Conservation (phyloP, 257 asterid species). For the Cruciata laevipes region DNA sequence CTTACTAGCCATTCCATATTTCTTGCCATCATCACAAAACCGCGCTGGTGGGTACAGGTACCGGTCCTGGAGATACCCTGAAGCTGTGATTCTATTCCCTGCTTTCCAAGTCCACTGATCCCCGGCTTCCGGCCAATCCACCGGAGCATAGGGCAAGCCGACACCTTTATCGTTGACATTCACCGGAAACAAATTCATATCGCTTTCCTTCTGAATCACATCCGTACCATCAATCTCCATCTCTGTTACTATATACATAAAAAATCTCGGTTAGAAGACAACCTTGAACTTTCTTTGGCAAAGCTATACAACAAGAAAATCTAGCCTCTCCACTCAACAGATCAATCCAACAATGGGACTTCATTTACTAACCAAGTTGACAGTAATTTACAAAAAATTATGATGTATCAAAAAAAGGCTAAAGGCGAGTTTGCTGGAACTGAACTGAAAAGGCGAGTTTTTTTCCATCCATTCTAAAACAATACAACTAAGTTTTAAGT, state of each 20-base stretch:
- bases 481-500: too few relatives aligned
- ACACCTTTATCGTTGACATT: slow-evolving; percentile 43
- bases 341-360: neutral
- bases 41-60: slow-evolving; percentile 53
- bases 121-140: slow-evolving; percentile 77
- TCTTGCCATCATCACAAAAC: slow-evolving; percentile 25
- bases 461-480: too few relatives aligned
- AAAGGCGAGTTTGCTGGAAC: too few relatives aligned
- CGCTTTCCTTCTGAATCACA: slow-evolving; percentile 32
- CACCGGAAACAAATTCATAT: slow-evolving; percentile 51
- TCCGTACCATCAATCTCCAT: slow-evolving; percentile 53
- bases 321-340: neutral
- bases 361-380: neutral
- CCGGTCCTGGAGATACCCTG: slow-evolving; percentile 64
- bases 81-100: slow-evolving; percentile 45
- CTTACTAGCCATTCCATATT: slow-evolving; percentile 46
- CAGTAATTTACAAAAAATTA: too few relatives aligned
- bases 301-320: neutral
- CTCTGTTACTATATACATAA: slow-evolving; percentile 2
- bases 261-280: neutral
- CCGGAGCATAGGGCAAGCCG: slow-evolving; percentile 94
- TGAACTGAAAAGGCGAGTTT: too few relatives aligned
- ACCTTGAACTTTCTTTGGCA: neutral
- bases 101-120: slow-evolving; percentile 90
- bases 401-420: too few relatives aligned